phyloP scores from a whole-genome alignment of 495 filamentous ascomycete species.

The Penicillium lagena region DNA sequence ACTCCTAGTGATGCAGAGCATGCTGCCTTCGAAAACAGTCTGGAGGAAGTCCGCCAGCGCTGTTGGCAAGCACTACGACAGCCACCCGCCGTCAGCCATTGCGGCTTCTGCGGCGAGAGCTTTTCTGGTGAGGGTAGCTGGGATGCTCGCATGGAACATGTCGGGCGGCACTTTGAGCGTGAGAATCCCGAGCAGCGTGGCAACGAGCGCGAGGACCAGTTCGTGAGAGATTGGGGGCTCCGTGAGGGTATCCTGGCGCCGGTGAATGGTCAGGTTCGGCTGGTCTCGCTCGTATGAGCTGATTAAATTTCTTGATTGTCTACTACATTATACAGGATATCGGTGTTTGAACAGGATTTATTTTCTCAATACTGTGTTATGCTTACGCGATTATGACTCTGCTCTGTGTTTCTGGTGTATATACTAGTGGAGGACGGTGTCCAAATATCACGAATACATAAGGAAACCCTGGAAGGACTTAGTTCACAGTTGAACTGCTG shows the following conservation, averaged over 20 bases:
- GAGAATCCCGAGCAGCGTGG: conserved; percentile 16
- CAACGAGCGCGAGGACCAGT: conserved; percentile 35
- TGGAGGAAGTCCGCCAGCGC: conserved; percentile 33
- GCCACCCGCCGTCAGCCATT: conserved; percentile 56
- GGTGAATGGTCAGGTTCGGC: conserved; percentile 9
- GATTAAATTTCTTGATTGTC: no score
- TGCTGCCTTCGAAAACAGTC: conserved; percentile 13
- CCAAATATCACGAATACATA: no score
- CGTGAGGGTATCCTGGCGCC: conserved; percentile 35
- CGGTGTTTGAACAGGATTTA: no score
- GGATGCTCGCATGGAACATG: conserved; percentile 87
- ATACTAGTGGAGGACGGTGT: no score
- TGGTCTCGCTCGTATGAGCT: background rate
- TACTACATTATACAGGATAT: no score
- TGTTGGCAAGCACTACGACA: conserved; percentile 56
- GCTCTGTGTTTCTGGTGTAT: no score
- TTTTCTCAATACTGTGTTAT: no score
- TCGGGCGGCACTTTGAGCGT: conserved; percentile 73
- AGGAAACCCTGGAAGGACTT: no score
- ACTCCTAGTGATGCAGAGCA: conserved; percentile 30
- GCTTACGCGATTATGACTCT: no score
- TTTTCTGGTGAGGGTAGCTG: conserved; percentile 64
- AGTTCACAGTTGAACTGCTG: no score
- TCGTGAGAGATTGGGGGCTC: conserved; percentile 46
- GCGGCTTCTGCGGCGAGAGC: conserved; percentile 55